Evolutionary conservation across 371 early-diverging fungal genomes (phyloP).

Genomic region (Mortierella sp.): DNA sequence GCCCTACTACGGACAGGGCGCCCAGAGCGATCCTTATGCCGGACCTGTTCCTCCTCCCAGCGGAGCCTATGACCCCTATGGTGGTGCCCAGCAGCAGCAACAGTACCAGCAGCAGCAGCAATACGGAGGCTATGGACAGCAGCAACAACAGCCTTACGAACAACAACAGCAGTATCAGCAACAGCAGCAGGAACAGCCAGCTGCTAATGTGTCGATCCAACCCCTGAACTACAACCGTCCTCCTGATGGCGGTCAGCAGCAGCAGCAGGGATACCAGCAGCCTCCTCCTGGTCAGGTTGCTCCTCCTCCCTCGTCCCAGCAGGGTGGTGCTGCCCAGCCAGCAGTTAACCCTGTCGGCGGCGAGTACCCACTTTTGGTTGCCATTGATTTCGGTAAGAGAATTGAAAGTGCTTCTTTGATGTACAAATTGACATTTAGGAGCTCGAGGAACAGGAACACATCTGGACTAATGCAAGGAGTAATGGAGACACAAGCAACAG

Average conservation of each 20-base stretch:
- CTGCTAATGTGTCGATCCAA: conserved; percentile 42
- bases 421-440: neutral
- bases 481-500: neutral
- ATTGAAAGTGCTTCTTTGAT: neutral
- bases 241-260: conserved; percentile 19
- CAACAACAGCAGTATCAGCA: conserved; percentile 42
- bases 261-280: conserved; percentile 24
- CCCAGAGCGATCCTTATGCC: conserved; percentile 10
- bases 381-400: conserved; percentile 56
- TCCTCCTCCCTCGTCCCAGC: conserved; percentile 14
- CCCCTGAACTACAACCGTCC: conserved; percentile 32
- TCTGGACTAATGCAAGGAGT: neutral
- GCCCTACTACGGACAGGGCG: conserved; percentile 31
- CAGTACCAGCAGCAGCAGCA: conserved; percentile 24
- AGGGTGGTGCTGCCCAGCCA: conserved; percentile 27
- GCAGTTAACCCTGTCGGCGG: conserved; percentile 28
- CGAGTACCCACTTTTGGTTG: conserved; percentile 53
- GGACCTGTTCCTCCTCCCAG: conserved; percentile 22
- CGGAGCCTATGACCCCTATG: conserved; percentile 27
- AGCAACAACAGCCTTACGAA: conserved; percentile 23
- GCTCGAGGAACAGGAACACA: neutral
- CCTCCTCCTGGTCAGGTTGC: conserved; percentile 17
- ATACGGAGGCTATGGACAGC: conserved; percentile 22
- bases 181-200: conserved; percentile 15
- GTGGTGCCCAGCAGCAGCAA: conserved; percentile 25